Evolutionary conservation across 129 eudicot species (phyloP).

Genomic region (Erigeron canadensis): DNA sequence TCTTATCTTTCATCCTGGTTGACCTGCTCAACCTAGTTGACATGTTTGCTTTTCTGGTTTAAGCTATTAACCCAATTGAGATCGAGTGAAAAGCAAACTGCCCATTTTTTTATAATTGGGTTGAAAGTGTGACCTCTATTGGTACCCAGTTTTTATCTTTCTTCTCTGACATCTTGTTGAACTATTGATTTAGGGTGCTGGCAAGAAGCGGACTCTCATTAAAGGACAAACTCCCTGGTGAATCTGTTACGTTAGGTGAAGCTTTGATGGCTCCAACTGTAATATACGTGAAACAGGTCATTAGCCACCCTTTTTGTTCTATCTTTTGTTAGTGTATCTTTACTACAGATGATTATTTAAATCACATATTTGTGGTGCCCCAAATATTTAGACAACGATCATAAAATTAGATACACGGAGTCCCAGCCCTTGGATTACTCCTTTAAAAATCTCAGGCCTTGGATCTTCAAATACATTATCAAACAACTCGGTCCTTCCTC

Average conservation of each 20-base stretch:
- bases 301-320: not conserved
- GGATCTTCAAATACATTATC: too few species aligned
- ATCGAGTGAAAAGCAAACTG: not conserved
- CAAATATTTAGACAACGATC: too few species aligned
- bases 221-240: conserved; percentile 75
- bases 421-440: too few species aligned
- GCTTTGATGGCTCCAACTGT: conserved; percentile 92
- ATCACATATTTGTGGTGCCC: too few species aligned
- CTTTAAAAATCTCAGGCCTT: too few species aligned
- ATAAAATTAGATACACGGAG: too few species aligned
- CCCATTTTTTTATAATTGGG: not conserved
- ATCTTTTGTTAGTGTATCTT: not conserved
- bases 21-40: not conserved
- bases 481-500: too few species aligned
- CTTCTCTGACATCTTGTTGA: not conserved
- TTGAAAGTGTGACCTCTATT: not conserved
- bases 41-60: not conserved
- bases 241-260: conserved; percentile 64
- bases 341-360: too few species aligned
- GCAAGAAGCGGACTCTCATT: conserved; percentile 64
- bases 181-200: conserved; percentile 52
- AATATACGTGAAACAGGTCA: conserved; percentile 86
- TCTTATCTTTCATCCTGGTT: not conserved
- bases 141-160: not conserved
- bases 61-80: not conserved